Evolutionary conservation across 345 rosid genomes (phyloP), one percentile per base, ranked within the genome.

Genomic region (Isatis tinctoria): DNA sequence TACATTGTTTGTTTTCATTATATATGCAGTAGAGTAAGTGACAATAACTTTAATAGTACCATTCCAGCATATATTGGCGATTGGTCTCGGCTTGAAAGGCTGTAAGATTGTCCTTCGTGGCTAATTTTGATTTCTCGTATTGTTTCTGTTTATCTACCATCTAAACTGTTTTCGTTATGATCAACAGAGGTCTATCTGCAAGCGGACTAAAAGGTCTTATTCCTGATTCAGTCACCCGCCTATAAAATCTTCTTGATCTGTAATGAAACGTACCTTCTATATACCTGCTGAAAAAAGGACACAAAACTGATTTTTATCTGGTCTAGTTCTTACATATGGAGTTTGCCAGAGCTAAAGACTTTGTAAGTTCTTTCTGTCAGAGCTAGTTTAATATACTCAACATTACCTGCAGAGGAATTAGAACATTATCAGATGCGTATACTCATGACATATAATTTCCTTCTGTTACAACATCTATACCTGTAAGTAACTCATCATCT

Each of bases 1-100:
- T 45, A 33, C n/a, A n/a, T 35, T 59, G 45, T 24, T 59, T 47
- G 20, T 47, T 51, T 20, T 13, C 24, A 20, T 52, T 26, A 1
- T 49, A 48, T 37, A 1, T 63, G 78, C 90, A 92, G 98, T 69
- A 75, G 87, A 79, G 76, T 90, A 58, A 73, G 80, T 52, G 98
- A 92, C 73, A 92, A 92, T 77, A 78, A 83, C 79, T 85, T 92
- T 52, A 86, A 13, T 27, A 95, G 94, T 6, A 85, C 53, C 53
- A 86, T 88, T 53, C 96, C 95, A 3, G 79, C 13, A 59, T 87
- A 76, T 77, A 72, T 90, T 13, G 80, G 81, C 71, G 86, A 80
- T 70, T 90, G 95, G 95, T 67, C 62, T 65, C 53, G 64, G 11
- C 90, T 92, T 53, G 0, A 4, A 8, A 83, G 82, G 80, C 67